Base-by-base conservation (phyloP, 108 stramenopile genomes). In the Cyclotella cryptica region DNA sequence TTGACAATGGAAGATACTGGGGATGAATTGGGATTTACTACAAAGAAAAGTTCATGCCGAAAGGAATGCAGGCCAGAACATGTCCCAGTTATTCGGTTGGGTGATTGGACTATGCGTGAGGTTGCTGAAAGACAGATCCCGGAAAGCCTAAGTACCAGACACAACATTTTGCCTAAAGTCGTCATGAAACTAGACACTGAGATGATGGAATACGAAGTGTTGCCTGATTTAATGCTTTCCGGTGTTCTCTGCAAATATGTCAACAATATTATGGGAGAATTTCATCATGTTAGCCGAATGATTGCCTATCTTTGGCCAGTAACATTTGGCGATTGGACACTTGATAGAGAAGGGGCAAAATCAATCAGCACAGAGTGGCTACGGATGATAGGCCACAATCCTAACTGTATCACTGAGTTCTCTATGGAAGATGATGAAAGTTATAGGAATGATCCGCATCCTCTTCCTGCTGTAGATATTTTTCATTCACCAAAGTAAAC, bases 171-270 rank as follows among this genome's bases (percentile, higher is more conserved):
- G n/a, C 78, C 83, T 15, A 79, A 47, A 46, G 55, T 84, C 5
- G 67, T 47, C 5, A 79, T 84, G 78, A 84, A 84, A 45, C 22
- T 84, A 17, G 83, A 84, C 41, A 79, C 79, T 44, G 83, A 84
- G 54, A 73, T 67, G 19, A 26, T 30, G 11, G 83, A 84, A 64
- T 79, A 63, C 74, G 51, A 53, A 51, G 83, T 79, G n/a, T 66
- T 84, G 5, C 83, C 83, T 22, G 74, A 79, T 67, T 24, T 84
- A 28, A 21, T 79, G 3, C 22, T 49, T 10, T 41, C 66, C 3
- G 74, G 74, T 6, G 60, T 57, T 29, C 14, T 84, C 0, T 84
- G 83, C 26, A 29, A 76, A 14, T 53, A 45, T 17, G 52, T 84
- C 35, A 59, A 84, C 27, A 75, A 75, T 45, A 17, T 74, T 3